Percentiles rank a stretch among this genome's conserved stretches.
phyloP scores from a whole-genome alignment of 441 rosid species.

The Corymbia citriodora region DNA sequence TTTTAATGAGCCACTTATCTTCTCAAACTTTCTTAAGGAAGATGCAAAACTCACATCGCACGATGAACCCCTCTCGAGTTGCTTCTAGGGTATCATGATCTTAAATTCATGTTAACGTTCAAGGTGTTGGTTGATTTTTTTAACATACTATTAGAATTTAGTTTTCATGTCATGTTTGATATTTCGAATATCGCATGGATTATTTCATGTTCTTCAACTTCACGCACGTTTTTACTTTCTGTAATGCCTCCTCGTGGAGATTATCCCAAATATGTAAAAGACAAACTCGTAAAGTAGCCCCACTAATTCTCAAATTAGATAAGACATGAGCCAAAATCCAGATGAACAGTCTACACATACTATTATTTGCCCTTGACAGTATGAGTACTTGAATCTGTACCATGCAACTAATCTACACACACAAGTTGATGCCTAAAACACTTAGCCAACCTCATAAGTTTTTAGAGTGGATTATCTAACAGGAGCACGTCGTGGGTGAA shows the following conservation, averaged over 20 bases:
- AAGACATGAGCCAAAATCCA: neutral
- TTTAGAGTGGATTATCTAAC: neutral
- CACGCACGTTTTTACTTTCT: neutral
- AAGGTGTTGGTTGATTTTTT: neutral
- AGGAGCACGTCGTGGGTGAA: no score
- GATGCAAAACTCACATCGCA: neutral
- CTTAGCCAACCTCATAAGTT: neutral
- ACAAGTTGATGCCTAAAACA: neutral
- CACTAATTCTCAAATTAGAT: neutral
- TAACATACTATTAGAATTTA: neutral
- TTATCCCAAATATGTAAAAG: neutral
- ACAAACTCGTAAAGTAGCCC: neutral
- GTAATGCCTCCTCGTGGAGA: neutral
- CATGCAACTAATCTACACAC: neutral
- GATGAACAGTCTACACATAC: neutral
- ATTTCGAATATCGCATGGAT: neutral
- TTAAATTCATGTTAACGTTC: neutral
- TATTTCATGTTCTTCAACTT: neutral
- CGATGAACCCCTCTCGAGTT: neutral
- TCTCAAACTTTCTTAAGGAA: neutral
- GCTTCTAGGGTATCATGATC: neutral
- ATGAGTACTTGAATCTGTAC: neutral
- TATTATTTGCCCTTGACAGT: neutral
- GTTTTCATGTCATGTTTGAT: neutral
- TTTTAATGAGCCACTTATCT: neutral